Base-by-base conservation (phyloP, 257 asterid species). In the Jacaranda mimosifolia region DNA sequence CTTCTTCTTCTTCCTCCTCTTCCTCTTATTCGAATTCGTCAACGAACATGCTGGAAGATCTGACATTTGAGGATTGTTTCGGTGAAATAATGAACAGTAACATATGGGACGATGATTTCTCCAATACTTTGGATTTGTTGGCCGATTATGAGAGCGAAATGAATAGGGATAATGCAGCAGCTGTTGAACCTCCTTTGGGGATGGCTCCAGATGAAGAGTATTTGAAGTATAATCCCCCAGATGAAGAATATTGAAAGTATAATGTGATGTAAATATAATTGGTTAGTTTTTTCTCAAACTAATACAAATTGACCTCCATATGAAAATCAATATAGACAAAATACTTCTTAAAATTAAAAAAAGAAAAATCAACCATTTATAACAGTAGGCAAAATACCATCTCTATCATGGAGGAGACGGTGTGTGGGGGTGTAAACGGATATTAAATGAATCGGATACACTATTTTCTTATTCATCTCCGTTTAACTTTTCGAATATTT, bases 31-130 rank as follows among this genome's bases (percentile, higher is more conserved):
- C 57, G 36, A 49, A 14, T 58, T 14, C 32, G 13, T 59, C 32
- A 9, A 3, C 55, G 8, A 72, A 79, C 77, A 46, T 46, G 21
- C 51, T 78, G 7, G 87, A 77, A 21, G 89, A 83, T n/a, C 65
- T 73, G 52, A 74, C 71, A 12, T 77, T 87, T 32, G 90, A 79
- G 43, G 87, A 85, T 38, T 79, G 78, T 63, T 81, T 18, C 83
- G 64, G 70, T 18, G 85, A 81, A 26, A 78, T 74, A 63, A 39
- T 90, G 89, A 90, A 84, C 40, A 60, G 76, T 45, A 60, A 66
- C 19, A 81, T 89, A 14, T 94, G 97, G 98, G 70, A 74, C 35
- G 80, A 83, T 63, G 85, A 73, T 10, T 77, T 84, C 49, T 48
- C 52, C 52, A 63, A 62, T 12, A 4, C 68, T 3, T 75, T 64